phyloP scores from a whole-genome alignment of 306 rosid genomes.

The Notholithocarpus densiflorus region DNA sequence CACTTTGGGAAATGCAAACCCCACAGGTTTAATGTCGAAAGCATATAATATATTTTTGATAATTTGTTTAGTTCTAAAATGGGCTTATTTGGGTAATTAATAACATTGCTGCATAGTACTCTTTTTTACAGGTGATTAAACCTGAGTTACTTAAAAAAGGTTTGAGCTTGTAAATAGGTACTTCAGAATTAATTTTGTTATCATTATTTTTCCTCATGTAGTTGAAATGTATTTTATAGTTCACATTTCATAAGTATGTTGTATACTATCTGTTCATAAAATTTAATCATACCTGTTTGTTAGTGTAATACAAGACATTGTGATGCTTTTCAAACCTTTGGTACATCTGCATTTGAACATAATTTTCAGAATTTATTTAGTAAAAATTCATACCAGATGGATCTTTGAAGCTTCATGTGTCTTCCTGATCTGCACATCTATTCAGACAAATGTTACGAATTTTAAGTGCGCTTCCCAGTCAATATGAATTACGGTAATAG shows the following conservation, averaged over 20 bases:
- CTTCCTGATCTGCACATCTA: too few species aligned
- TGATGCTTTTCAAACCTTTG: too few species aligned
- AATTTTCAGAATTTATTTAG: too few species aligned
- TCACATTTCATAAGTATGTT: neutral
- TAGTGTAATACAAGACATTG: neutral
- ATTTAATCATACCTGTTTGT: neutral
- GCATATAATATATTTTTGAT: neutral
- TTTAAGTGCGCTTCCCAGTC: too few species aligned
- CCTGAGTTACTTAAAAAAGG: constrained; percentile 85
- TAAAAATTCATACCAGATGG: too few species aligned
- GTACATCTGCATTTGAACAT: too few species aligned
- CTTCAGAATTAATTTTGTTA: neutral
- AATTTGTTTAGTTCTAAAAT: neutral
- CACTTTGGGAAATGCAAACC: constrained; percentile 98
- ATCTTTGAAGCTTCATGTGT: too few species aligned
- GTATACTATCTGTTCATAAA: neutral
- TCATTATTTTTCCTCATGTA: neutral
- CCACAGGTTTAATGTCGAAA: constrained; percentile 67
- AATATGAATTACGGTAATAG: too few species aligned
- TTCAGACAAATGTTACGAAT: too few species aligned
- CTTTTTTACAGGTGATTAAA: constrained; percentile 60
- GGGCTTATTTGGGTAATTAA: neutral
- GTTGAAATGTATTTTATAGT: neutral
- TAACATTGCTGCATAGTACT: constrained; percentile 14
- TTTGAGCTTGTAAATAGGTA: constrained; percentile 89